Evolutionary conservation across 1,139 yeast genomes (phyloP), one percentile per base, ranked within the genome.

Genomic region (Kodamaea anthophila): DNA sequence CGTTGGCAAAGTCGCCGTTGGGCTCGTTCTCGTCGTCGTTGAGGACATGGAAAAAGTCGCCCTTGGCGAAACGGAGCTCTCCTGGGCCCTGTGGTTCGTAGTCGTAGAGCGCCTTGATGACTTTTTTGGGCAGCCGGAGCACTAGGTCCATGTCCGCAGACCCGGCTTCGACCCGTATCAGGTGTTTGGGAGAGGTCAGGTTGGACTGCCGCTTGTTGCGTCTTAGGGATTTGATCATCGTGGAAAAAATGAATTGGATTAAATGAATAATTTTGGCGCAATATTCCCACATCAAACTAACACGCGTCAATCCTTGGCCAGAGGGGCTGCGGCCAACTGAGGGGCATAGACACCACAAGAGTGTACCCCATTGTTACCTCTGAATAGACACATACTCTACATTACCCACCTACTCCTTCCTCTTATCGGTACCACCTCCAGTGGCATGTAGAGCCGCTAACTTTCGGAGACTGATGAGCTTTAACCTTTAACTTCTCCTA

Each of bases 31-130:
- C 64, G 42, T 77, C 82, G 36, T 73, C 74, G 29, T 72, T 70
- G 13, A 78, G 62, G 5, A 91, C 93, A 49, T 86, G 88, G 55
- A 88, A 85, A 49, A 87, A 87, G 49, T 88, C 96, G 18, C 96
- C 96, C 44, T 78, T 76, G 30, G 54, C 48, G 51, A 88, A 91
- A 26, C 74, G 69, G 25, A 91, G 66, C 51, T 88, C 97, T 16
- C 86, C 88, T 1, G 87, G 79, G 8, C 85, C 82, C 44, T 80
- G 91, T 2, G 95, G 83, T 24, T 63, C 64, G 53, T 88, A 87
- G 47, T 79, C 82, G 46, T 76, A 78, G 15, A 82, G 60, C 1
- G 97, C 97, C 40, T 78, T 79, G 39, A 91, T 86, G 29, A 86
- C 94, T 46, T 82, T 80, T 43, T 79, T 78, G 3, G 96, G 95